Evolutionary conservation across 768 basidiomycete genomes (phyloP), one percentile per base, ranked within the genome.

Genomic region (Lentinula detonsa): DNA sequence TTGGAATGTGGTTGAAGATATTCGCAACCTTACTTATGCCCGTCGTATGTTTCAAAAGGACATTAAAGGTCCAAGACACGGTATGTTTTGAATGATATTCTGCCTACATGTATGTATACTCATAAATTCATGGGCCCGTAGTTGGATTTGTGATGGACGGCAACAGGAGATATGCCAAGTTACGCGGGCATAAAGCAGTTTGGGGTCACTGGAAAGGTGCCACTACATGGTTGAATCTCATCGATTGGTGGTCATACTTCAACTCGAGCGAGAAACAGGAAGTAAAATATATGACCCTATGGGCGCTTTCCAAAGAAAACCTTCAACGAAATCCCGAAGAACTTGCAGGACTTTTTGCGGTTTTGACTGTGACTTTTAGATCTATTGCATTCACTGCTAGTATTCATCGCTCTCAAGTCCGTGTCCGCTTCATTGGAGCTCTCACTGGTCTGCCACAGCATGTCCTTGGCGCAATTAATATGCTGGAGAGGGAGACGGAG

Each of bases 211-310:
- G 63, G 34, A 55, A 62, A 31, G 65, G 65, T 6, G 61, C 65
- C 1, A 55, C 57, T 35, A 64, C 63, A 5, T 61, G 63, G 11
- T 59, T 61, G 33, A 59, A 62, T 16, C 59, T 66, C 37, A 61
- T 64, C 42, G 63, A 66, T 48, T 66, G 65, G 65, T 66, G 65
- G 65, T 28, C 62, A n/a, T 62, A 62, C 16, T 61, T 63, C 23
- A 59, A 61, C 21, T 53, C 63, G 5, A 61, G 64, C 49, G 23
- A 53, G 4, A 40, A 55, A 4, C 62, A 54, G 34, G 37, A 51
- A 0, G 63, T 63, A 3, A 62, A 62, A 57, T 62, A 64, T 57
- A 60, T 62, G 15, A 66, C 63, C 9, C 59, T 57, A 46, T 66
- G 65, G 63, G 65, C 63, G 4, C 64, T 66, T 31, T 64, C 63